Evolutionary conservation across 768 basidiomycete species (phyloP).

Genomic region (Mycena rebaudengoi): DNA sequence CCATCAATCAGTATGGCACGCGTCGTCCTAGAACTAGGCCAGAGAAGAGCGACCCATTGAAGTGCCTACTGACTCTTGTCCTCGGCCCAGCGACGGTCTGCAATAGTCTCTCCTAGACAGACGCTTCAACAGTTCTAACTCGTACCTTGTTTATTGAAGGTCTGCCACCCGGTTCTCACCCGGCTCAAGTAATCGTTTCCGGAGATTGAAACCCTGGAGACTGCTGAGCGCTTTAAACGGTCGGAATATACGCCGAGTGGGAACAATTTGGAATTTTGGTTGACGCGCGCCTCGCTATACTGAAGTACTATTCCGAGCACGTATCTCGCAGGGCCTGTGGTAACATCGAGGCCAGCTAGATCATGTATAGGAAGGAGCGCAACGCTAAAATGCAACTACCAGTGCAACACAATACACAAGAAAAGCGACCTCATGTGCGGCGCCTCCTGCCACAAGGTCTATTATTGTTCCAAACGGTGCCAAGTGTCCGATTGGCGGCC

Average conservation of each 20-base stretch:
- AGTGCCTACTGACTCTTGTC: too few relatives aligned
- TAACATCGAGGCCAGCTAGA: constrained; percentile 2
- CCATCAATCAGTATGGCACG: too few relatives aligned
- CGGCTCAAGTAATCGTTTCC: constrained; percentile 8
- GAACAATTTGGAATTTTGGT: not conserved
- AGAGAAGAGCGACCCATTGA: too few relatives aligned
- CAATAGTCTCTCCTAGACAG: too few relatives aligned
- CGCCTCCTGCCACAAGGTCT: not conserved
- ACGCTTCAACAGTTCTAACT: too few relatives aligned
- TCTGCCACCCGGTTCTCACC: too few relatives aligned
- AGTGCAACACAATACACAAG: constrained; percentile 15
- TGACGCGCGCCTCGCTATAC: not conserved
- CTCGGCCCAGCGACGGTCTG: too few relatives aligned
- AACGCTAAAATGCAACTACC: not conserved
- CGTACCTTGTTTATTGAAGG: too few relatives aligned
- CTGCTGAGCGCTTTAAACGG: not conserved
- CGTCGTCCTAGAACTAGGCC: too few relatives aligned
- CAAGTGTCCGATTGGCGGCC: constrained; percentile 1
- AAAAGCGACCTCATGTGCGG: not conserved
- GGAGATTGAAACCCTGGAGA: not conserved
- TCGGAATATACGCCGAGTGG: constrained; percentile 3
- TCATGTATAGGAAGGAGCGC: not conserved
- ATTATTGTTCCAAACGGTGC: constrained; percentile 6
- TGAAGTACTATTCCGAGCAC: constrained; percentile 1
- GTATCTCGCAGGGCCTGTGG: constrained; percentile 2